Conservation (phyloP, 495 filamentous ascomycete species). For the Aspergillus heteromorphus region DNA sequence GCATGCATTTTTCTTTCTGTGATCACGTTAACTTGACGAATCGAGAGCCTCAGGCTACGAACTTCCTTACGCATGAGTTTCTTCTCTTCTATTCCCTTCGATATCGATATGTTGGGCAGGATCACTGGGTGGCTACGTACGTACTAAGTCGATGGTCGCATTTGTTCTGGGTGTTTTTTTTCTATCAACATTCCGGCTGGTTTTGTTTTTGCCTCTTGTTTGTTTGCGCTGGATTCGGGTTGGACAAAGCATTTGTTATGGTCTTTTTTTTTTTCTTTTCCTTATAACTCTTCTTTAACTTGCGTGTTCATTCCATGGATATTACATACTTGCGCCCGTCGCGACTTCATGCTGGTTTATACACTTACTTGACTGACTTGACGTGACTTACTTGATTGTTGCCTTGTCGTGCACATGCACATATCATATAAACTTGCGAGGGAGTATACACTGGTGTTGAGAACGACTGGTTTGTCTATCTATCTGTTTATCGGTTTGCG, state of each 20-base stretch:
- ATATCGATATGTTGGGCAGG: neutral
- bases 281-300: slow-evolving; percentile 1
- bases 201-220: slow-evolving; percentile 9
- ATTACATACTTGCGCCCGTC: neutral
- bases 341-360: neutral
- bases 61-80: slow-evolving; percentile 1
- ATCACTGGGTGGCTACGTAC: neutral
- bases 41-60: slow-evolving; percentile 9
- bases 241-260: slow-evolving; percentile 15
- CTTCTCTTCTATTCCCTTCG: neutral
- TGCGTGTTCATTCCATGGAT: slow-evolving; percentile 5
- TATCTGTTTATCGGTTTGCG: too few relatives aligned
- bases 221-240: slow-evolving; percentile 9
- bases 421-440: neutral
- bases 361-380: neutral
- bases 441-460: neutral
- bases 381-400: neutral
- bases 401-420: neutral
- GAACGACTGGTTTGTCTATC: neutral
- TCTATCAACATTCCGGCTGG: neutral
- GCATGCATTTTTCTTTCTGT: neutral
- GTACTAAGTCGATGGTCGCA: neutral
- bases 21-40: slow-evolving; percentile 2
- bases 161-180: slow-evolving; percentile 8
- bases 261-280: slow-evolving; percentile 6